Evolutionary conservation across 768 basidiomycete genomes (phyloP), one percentile per base, ranked within the genome.

Genomic region (Amanita muscaria): DNA sequence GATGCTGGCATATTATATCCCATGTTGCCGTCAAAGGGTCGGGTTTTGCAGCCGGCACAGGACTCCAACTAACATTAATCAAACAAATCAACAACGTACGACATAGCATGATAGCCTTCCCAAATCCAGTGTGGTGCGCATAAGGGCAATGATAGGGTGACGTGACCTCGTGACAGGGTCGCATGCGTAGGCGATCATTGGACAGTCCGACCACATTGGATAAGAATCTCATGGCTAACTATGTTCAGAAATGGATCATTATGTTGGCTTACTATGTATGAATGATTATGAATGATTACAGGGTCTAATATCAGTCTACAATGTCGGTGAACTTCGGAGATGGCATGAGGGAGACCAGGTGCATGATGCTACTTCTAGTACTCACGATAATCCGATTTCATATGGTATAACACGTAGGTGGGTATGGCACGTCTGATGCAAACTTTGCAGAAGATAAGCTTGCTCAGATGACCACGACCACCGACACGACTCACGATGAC

Each of bases 341-440:
- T 22, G 30, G n/a, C 12, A 29, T 12, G 12, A 6, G 12, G 7
- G 33, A 32, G 41, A 42, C 30, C 32, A 21, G 19, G n/a, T 15
- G 37, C 39, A 36, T 21, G 27, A 46, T 22, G 33, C 12, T 7
- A 7, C 37, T 6, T 18, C 15, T n/a, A 22, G 25, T 32, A 39
- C 40, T 41, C 25, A 27, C 40, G 5, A 5, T 40, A 11, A 18
- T 19, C 18, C 27, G 25, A 29, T 25, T 9, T 15, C 11, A 22
- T 59, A 55, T 61, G 65, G 66, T 68, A 67, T 65, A 64, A 47
- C 52, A 56, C 53, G 57, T 57, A 54, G 50, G 52, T 48, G 64
- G 66, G 66, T 67, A 66, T 68, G 60, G 44, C 16, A 10, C 55
- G 54, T 45, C 49, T 46, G n/a, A n/a, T n/a, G n/a, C n/a, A n/a